Evolutionary conservation across 2,329 filamentous ascomycete species (phyloP), one percentile per base, ranked within the genome.

Genomic region (Arthrocladium fulminans): DNA sequence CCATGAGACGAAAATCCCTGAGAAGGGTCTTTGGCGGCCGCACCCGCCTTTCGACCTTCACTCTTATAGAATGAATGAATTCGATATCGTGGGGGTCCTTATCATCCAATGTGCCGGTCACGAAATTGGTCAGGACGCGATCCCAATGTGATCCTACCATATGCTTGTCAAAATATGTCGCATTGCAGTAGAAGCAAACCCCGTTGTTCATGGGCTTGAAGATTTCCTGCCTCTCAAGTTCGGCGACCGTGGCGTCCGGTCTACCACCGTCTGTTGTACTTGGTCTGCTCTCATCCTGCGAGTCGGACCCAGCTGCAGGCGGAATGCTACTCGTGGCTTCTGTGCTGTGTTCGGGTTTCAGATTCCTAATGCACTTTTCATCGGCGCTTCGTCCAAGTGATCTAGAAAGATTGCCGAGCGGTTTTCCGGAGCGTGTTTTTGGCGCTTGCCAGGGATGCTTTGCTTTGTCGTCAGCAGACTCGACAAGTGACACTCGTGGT

Each of bases 31-130:
- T 49, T 8, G 50, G 39, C 15, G 13, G 44, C 5, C 49, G 47
- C 5, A 34, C 13, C 9, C 42, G 19, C 15, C 13, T 41, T 7
- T 25, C 32, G 10, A 47, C 47, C 35, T 19, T 40, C n/a, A 49
- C 42, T 20, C 51, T 43, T 13, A 54, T 50, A 7, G 45, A 41
- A 2, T 47, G 51, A 27, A 59, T 48, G 27, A 56, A 56, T 17
- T 48, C 32, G 19, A 57, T 44, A 38, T 56, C 52, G 39, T 58
- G 56, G 7, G 53, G 47, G 15, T 53, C 54, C 27, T 57, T 54
- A 22, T 44, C 39, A 15, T 47, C 37, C n/a, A 42, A 29, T 25
- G 45, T 45, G 15, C 17, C 35, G 27, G 25, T 42, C n/a, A 50
- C 50, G 35, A 44, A 51, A 12, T 51, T 30, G 15, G 10, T 40